phyloP scores from a whole-genome alignment of 495 filamentous ascomycete genomes.

The Neurospora sp. region DNA sequence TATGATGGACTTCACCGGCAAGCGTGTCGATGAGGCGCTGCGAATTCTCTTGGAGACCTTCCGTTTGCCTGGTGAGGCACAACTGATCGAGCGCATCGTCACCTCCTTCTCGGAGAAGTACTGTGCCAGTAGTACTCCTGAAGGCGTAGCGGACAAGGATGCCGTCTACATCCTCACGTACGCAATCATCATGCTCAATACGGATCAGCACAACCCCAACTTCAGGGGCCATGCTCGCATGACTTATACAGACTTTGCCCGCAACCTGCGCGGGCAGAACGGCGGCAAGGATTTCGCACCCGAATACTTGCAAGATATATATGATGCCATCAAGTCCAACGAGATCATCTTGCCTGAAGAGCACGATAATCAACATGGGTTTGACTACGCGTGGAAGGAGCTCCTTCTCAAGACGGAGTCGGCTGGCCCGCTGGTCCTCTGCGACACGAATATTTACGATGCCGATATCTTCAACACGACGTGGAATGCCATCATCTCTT shows the following conservation, averaged over 20 bases:
- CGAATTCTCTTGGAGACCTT: slow-evolving; percentile 84
- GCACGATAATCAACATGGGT: slow-evolving; percentile 90
- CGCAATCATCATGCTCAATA: slow-evolving; percentile 92
- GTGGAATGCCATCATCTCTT: slow-evolving; percentile 91
- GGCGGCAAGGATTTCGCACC: slow-evolving; percentile 72
- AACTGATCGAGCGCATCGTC: slow-evolving; percentile 88
- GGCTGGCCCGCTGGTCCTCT: slow-evolving; percentile 62
- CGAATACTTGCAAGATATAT: slow-evolving; percentile 81
- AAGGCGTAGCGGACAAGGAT: slow-evolving; percentile 78
- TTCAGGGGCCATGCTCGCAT: slow-evolving; percentile 74
- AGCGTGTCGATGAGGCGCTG: slow-evolving; percentile 82
- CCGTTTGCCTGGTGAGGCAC: slow-evolving; percentile 84
- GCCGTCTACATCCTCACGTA: slow-evolving; percentile 87
- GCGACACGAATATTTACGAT: slow-evolving; percentile 90
- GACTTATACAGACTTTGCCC: slow-evolving; percentile 68
- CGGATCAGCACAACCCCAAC: slow-evolving; percentile 91
- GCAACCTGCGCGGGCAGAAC: slow-evolving; percentile 84
- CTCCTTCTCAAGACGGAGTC: slow-evolving; percentile 76
- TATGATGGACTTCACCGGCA: slow-evolving; percentile 74
- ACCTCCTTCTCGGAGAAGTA: slow-evolving; percentile 81
- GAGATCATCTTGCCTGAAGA: slow-evolving; percentile 98
- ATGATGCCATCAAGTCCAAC: slow-evolving; percentile 77
- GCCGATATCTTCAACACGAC: slow-evolving; percentile 95
- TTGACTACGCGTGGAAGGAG: slow-evolving; percentile 96
- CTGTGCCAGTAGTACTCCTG: slow-evolving; percentile 57